phyloP scores from a whole-genome alignment of 2,329 filamentous ascomycete species.

The Davidsoniella eucalypti region DNA sequence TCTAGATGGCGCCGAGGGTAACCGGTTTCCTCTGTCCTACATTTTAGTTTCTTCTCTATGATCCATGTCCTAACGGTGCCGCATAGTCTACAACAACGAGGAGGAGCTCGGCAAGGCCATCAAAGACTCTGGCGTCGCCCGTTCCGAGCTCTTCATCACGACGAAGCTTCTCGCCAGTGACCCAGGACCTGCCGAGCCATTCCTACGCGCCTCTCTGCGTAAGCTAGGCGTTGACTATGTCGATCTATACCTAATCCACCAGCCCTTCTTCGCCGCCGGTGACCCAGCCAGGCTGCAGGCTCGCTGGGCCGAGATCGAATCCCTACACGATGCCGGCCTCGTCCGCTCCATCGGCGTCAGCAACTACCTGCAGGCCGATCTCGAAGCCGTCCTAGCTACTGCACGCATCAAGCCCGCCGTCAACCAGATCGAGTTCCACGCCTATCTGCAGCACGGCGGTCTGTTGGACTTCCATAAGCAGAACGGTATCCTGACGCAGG shows the following conservation, averaged over 20 bases:
- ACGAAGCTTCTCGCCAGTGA: constrained; percentile 35
- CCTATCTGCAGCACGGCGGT: constrained; percentile 50
- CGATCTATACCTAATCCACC: constrained; percentile 52
- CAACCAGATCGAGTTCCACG: constrained; percentile 73
- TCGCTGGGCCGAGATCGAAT: constrained; percentile 44
- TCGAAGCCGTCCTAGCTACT: constrained; percentile 39
- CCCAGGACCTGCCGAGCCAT: constrained; percentile 27
- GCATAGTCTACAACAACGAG: constrained; percentile 44
- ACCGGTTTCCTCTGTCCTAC: constrained; percentile 10
- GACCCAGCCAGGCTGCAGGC: constrained; percentile 30
- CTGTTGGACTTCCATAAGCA: constrained; percentile 40
- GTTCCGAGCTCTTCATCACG: constrained; percentile 52
- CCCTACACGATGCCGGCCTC: constrained; percentile 48
- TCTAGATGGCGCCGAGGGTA: constrained; percentile 58
- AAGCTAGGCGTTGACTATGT: constrained; percentile 55
- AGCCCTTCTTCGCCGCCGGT: constrained; percentile 34
- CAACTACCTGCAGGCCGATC: constrained; percentile 46
- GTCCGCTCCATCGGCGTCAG: constrained; percentile 60
- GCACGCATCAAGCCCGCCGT: constrained; percentile 48
- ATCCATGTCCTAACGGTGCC: background rate
- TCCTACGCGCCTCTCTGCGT: constrained; percentile 42
- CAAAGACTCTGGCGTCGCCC: constrained; percentile 45
- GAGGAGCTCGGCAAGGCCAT: constrained; percentile 56
- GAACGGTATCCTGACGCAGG: constrained; percentile 38
- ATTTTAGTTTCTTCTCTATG: background rate